phyloP scores from a whole-genome alignment of 441 rosid species.

The Macaranga tanarius region DNA sequence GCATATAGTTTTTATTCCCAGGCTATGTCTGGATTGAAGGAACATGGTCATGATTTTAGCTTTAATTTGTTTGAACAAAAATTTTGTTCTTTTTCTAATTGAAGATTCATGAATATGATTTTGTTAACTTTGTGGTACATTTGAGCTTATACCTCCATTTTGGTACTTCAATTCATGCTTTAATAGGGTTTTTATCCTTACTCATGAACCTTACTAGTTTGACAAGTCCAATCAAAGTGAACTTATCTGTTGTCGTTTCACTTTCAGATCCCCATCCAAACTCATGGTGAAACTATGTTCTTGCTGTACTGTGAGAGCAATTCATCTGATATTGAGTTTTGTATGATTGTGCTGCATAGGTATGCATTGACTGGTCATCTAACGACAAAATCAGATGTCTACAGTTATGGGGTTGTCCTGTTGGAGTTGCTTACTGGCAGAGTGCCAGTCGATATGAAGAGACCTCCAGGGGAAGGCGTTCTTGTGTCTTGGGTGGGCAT shows the following conservation, averaged over 20 bases:
- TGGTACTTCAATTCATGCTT: not conserved
- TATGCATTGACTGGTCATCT: conserved; percentile 90
- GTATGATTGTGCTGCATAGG: conserved; percentile 38
- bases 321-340: not conserved
- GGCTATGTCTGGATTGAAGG: not conserved
- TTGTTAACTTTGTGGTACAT: not conserved
- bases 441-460: conserved; percentile 81
- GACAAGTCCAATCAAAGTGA: not conserved
- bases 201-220: not conserved
- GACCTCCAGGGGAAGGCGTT: conserved; percentile 78
- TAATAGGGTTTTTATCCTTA: not conserved
- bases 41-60: not conserved
- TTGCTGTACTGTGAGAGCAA: not conserved
- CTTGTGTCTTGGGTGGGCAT: conserved; percentile 73
- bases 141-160: not conserved
- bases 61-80: not conserved
- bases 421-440: conserved; percentile 70
- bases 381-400: conserved; percentile 77
- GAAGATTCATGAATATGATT: not conserved
- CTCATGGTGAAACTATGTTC: not conserved
- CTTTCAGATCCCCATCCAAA: not conserved
- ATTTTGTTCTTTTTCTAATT: not conserved
- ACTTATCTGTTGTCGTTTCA: not conserved
- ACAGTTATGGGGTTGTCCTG: conserved; percentile 77
- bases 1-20: not conserved